These are phyloP conservation scores for Inga oerstediana DNA, from an alignment of 306 rosid genomes.

Conservation along the genomic window DNA sequence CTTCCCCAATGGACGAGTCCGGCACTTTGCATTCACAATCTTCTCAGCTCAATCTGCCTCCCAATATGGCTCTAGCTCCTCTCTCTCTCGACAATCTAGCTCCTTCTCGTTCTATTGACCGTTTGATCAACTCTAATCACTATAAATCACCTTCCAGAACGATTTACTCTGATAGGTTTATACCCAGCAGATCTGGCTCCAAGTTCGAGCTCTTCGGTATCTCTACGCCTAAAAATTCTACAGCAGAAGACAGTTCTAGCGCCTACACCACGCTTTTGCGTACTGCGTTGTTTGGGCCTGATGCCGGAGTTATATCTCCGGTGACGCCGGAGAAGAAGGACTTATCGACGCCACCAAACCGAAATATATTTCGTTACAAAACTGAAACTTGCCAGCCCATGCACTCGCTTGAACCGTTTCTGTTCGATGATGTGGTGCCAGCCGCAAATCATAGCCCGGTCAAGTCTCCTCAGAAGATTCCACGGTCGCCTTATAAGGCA, in stretches of 20 bases:
- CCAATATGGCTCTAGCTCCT: slow-evolving; percentile 44
- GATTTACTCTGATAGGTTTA: slow-evolving; percentile 92
- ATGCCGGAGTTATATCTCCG: slow-evolving; percentile 61
- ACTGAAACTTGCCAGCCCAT: slow-evolving; percentile 84
- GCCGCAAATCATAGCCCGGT: slow-evolving; percentile 70
- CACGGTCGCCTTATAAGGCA: slow-evolving; percentile 96
- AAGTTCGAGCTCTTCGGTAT: slow-evolving; percentile 82
- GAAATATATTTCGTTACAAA: slow-evolving; percentile 90
- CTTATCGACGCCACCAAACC: slow-evolving; percentile 57
- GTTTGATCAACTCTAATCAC: slow-evolving; percentile 76
- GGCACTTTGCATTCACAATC: slow-evolving; percentile 46
- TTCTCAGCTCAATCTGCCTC: slow-evolving; percentile 45
- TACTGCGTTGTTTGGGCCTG: slow-evolving; percentile 82
- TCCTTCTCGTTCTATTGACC: slow-evolving; percentile 70
- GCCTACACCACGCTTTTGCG: slow-evolving; percentile 77
- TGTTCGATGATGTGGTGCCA: slow-evolving; percentile 66
- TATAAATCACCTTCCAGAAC: slow-evolving; percentile 75
- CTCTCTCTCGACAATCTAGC: slow-evolving; percentile 44
- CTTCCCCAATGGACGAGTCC: slow-evolving; percentile 55
- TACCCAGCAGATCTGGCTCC: slow-evolving; percentile 92
- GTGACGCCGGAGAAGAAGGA: slow-evolving; percentile 68
- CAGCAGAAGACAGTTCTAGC: slow-evolving; percentile 62
- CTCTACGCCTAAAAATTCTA: slow-evolving; percentile 42
- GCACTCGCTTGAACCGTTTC: slow-evolving; percentile 84
- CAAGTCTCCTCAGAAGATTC: slow-evolving; percentile 86